Percentiles rank a stretch among this genome's conserved stretches.
Evolutionary conservation across 176 grass and related monocot genomes (phyloP).

Genomic region (Oryza longistaminata): DNA sequence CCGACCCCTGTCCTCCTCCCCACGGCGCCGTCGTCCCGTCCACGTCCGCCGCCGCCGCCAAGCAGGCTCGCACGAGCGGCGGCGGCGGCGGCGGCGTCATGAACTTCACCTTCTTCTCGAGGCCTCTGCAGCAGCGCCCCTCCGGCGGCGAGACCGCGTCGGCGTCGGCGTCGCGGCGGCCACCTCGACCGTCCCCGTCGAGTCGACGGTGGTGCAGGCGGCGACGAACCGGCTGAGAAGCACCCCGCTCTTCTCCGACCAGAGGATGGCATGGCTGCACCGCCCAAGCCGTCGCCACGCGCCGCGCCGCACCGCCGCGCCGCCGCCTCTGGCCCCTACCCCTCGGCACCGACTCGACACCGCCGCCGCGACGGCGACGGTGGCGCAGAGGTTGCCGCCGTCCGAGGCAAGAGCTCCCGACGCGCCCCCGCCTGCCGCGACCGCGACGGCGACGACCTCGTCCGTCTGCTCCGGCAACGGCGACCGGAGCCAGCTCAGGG

Average conservation of each 20-base stretch:
- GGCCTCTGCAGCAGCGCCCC: slow-evolving; percentile 42
- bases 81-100: slow-evolving; percentile 17
- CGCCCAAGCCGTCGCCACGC: slow-evolving; percentile 15
- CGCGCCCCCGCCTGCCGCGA: not conserved
- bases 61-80: not conserved
- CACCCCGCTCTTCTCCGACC: slow-evolving; percentile 55
- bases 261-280: slow-evolving; percentile 62
- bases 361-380: not conserved
- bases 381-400: not conserved
- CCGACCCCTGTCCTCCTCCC: not conserved
- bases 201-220: slow-evolving; percentile 39
- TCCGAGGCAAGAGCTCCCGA: slow-evolving; percentile 15
- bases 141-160: not conserved
- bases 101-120: slow-evolving; percentile 61
- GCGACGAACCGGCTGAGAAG: slow-evolving; percentile 31
- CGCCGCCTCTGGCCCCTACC: not conserved
- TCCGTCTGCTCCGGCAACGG: slow-evolving; percentile 54
- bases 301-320: not conserved
- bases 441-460: slow-evolving; percentile 9
- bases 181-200: slow-evolving; percentile 24
- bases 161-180: not conserved
- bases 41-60: not conserved
- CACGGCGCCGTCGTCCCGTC: not conserved
- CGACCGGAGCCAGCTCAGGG: slow-evolving; percentile 25
- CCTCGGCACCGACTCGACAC: not conserved